Evolutionary conservation across 202 grass and related monocot genomes (phyloP).

Genomic region (Brachypodium distachyon): DNA sequence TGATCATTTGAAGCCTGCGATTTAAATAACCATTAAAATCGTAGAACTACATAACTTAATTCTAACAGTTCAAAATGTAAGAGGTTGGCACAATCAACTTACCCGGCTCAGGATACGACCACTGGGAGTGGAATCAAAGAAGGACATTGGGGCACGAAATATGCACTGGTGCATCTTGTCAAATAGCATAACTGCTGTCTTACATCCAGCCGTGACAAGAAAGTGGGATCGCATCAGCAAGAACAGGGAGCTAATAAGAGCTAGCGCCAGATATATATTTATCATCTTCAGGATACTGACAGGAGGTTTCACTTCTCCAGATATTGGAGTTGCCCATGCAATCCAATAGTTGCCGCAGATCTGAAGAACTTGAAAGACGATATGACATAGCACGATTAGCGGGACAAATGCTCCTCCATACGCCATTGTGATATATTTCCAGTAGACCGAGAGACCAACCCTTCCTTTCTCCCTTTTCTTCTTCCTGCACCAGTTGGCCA

Average conservation of each 20-base stretch:
- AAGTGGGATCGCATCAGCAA: constrained; percentile 48
- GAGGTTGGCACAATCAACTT: constrained; percentile 16
- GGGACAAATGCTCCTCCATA: constrained; percentile 55
- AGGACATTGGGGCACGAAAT: constrained; percentile 68
- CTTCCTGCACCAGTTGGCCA: constrained; percentile 58
- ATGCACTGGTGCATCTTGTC: constrained; percentile 61
- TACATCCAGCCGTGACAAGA: constrained; percentile 51
- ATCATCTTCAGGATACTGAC: constrained; percentile 24
- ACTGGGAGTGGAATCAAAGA: constrained; percentile 72
- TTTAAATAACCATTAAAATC: neutral
- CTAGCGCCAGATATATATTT: constrained; percentile 47
- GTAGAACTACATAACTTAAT: neutral
- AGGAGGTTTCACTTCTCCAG: constrained; percentile 30
- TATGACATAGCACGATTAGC: constrained; percentile 42
- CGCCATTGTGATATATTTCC: constrained; percentile 48
- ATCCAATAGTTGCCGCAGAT: constrained; percentile 70
- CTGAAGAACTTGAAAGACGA: constrained; percentile 64
- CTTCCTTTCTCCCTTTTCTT: constrained; percentile 71
- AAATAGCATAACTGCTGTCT: constrained; percentile 68
- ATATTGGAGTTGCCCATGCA: constrained; percentile 49
- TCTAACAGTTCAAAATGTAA: neutral
- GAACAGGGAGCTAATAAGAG: constrained; percentile 35
- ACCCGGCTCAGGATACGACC: no score
- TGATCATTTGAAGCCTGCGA: constrained; percentile 62
- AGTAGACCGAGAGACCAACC: constrained; percentile 57